Evolutionary conservation across 768 basidiomycete genomes (phyloP).

Genomic region (Boletus sp.): DNA sequence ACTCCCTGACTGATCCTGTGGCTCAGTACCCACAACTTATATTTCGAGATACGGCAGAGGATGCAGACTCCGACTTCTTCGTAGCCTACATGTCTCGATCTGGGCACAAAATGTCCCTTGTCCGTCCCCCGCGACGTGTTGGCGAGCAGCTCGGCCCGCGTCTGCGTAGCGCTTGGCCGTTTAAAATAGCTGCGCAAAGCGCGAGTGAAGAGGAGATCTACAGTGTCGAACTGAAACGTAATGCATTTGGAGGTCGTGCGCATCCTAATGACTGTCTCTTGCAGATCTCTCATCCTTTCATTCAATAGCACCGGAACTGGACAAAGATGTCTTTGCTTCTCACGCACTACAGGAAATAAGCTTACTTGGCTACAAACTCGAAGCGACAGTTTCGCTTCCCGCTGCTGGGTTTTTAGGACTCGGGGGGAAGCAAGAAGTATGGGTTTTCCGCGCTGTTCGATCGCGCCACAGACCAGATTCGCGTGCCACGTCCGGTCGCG

Average conservation of each 20-base stretch:
- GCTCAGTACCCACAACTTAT: conserved; percentile 60
- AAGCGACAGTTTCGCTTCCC: conserved; percentile 64
- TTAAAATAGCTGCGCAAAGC: conserved; percentile 39
- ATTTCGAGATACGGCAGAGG: conserved; percentile 52
- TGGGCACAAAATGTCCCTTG: conserved; percentile 50
- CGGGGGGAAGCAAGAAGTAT: conserved; percentile 50
- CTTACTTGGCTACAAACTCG: conserved; percentile 56
- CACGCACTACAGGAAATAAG: conserved; percentile 60
- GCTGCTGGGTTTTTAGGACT: conserved; percentile 36
- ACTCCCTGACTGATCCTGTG: conserved; percentile 10
- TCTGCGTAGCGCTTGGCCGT: conserved; percentile 42
- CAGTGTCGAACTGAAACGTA: conserved; percentile 52
- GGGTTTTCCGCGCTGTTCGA: conserved; percentile 55
- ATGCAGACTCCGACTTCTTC: conserved; percentile 56
- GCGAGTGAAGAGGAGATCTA: conserved; percentile 49
- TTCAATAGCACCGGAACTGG: conserved; percentile 39
- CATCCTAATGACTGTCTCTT: neutral
- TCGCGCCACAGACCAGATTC: conserved; percentile 30
- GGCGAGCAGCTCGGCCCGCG: conserved; percentile 36
- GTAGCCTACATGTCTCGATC: conserved; percentile 59
- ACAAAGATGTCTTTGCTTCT: conserved; percentile 55
- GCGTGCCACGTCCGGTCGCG: conserved; percentile 23
- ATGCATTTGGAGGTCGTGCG: conserved; percentile 32
- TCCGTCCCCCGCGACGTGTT: conserved; percentile 40
- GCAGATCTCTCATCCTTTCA: conserved; percentile 1